Evolutionary conservation across 2,329 filamentous ascomycete species (phyloP), one percentile per base, ranked within the genome.

Genomic region (Pyricularia sp.): DNA sequence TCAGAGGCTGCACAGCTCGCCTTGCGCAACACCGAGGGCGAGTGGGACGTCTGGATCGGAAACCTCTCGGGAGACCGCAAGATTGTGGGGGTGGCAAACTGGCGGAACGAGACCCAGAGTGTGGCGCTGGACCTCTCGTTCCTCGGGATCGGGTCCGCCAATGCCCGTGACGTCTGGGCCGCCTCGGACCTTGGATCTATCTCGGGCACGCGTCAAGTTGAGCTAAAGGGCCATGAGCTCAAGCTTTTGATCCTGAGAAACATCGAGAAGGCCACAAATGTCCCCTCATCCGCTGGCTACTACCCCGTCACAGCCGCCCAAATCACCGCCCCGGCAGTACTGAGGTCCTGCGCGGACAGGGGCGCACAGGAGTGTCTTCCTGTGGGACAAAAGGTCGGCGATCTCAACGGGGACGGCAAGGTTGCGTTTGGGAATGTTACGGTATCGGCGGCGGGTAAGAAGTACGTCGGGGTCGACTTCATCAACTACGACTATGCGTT

Each of bases 401-500:
- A 80, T 25, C 74, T 83, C 2, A 74, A 75, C 0, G 76, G 69
- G 2, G 70, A 70, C 1, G 72, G 71, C 3, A 65, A 69, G 3
- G 77, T 79, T n/a, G 76, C 74, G 0, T 81, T 85, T 66, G 69
- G 74, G 3, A 73, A 74, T 0, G 76, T 80, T 11, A 71, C 58
- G 4, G 73, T 75, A 0, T 71, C 75, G 0, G 77, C 73, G 0
- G 74, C 70, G 4, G 78, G 79, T 0, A 72, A 72, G 3, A 79
- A 81, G 69, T 78, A 82, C 36, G 69, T 85, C 0, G 81, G 81
- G 0, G 73, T 85, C 14, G 81, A 84, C 72, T 85, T 81, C 64
- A 82, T 84, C 74, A 85, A 86, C 75, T 85, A 86, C 70, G 83
- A 85, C 10, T 77, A 84, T 12, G 78, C 80, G 0, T 78, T 83